Percentiles rank a stretch among this genome's conserved stretches.
phyloP scores from a whole-genome alignment of 2,329 filamentous ascomycete species.

The Eurotiales sp. region DNA sequence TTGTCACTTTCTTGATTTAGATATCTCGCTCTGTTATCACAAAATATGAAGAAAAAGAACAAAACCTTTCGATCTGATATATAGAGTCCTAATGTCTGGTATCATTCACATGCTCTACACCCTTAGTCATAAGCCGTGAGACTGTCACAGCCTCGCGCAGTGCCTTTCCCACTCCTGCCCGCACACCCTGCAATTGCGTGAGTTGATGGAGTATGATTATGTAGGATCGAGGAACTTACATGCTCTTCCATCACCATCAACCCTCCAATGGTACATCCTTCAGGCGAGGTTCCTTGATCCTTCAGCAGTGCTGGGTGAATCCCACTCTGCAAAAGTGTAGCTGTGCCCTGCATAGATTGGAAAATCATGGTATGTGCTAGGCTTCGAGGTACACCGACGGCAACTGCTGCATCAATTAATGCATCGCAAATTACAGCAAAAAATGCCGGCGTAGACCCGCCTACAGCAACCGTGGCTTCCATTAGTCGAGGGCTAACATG shows the following conservation, averaged over 20 bases:
- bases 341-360: slow-evolving; percentile 7
- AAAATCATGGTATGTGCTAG: slow-evolving; percentile 8
- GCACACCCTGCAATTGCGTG: no score
- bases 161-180: neutral
- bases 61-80: no score
- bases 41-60: no score
- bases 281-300: slow-evolving; percentile 7
- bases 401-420: slow-evolving; percentile 8
- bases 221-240: no score
- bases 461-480: slow-evolving; percentile 6
- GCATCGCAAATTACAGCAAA: slow-evolving; percentile 7
- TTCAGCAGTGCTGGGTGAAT: slow-evolving; percentile 4
- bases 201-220: no score
- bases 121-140: slow-evolving; percentile 4
- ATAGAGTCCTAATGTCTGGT: slow-evolving; percentile 9
- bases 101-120: slow-evolving; percentile 6
- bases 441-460: slow-evolving; percentile 7
- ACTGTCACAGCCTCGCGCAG: slow-evolving; percentile 8
- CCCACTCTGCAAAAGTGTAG: slow-evolving; percentile 8
- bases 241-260: slow-evolving; percentile 6
- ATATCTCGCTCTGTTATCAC: no score
- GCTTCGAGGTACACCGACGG: slow-evolving; percentile 4
- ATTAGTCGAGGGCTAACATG: slow-evolving; percentile 5
- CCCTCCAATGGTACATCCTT: slow-evolving; percentile 10
- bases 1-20: no score